phyloP scores from a whole-genome alignment of 176 grass and related monocot species.

The Olyra latifolia region DNA sequence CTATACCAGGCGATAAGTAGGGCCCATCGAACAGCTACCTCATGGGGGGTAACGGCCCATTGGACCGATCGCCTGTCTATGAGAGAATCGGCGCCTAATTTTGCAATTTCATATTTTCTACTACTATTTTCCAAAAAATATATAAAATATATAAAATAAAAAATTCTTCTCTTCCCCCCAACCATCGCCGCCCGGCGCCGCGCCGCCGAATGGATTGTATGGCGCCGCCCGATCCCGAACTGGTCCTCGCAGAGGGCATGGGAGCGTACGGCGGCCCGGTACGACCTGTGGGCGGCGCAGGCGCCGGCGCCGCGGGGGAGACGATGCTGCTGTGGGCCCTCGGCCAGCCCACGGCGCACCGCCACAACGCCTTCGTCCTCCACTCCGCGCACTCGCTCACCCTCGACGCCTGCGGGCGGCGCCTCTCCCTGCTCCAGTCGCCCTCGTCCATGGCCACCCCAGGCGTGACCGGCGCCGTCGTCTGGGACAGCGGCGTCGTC shows the following conservation, averaged over 20 bases:
- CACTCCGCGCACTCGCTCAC: conserved; percentile 50
- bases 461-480: conserved; percentile 76
- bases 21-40: too few relatives aligned
- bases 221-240: not conserved
- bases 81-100: too few relatives aligned
- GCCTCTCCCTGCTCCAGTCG: conserved; percentile 65
- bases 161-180: too few relatives aligned
- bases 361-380: conserved; percentile 72
- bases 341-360: conserved; percentile 51
- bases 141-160: too few relatives aligned
- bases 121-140: too few relatives aligned
- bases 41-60: too few relatives aligned
- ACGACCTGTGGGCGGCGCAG: conserved; percentile 26
- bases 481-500: conserved; percentile 92
- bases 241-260: conserved; percentile 27
- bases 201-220: not conserved
- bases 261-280: conserved; percentile 46
- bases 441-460: conserved; percentile 57
- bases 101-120: too few relatives aligned
- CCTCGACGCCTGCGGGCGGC: conserved; percentile 72
- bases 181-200: not conserved
- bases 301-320: conserved; percentile 46
- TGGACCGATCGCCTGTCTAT: too few relatives aligned
- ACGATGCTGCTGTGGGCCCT: conserved; percentile 76
- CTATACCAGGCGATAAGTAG: too few relatives aligned